phyloP scores from a whole-genome alignment of 148 eudicot species.

The Diospyros kaki region DNA sequence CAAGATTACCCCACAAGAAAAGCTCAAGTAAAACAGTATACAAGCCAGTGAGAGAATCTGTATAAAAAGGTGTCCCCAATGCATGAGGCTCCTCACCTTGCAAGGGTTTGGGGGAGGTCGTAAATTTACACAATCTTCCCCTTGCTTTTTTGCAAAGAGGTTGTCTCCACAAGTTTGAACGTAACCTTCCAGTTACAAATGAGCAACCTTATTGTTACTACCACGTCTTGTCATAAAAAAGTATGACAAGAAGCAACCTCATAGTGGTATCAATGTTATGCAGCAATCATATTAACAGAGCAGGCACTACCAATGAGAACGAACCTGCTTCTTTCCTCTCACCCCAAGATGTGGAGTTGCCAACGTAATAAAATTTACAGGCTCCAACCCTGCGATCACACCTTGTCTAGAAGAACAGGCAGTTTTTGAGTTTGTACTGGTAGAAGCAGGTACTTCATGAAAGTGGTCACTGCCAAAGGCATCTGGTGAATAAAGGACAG shows the following conservation, averaged over 20 bases:
- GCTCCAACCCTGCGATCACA: constrained; percentile 75
- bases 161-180: too few species aligned
- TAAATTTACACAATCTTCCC: too few species aligned
- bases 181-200: too few species aligned
- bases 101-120: too few species aligned
- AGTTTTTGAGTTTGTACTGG: constrained; percentile 23
- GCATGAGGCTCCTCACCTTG: too few species aligned
- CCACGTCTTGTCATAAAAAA: too few species aligned
- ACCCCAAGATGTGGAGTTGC: constrained; percentile 99
- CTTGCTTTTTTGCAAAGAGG: too few species aligned
- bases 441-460: constrained; percentile 18
- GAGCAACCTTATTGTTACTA: too few species aligned
- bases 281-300: not conserved
- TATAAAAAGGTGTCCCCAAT: too few species aligned
- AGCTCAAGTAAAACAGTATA: not conserved
- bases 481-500: constrained; percentile 53
- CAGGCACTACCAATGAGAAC: constrained; percentile 2
- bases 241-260: too few species aligned
- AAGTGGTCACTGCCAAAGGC: constrained; percentile 18
- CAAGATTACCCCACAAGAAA: not conserved
- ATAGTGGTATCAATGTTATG: not conserved
- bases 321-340: constrained; percentile 94
- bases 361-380: constrained; percentile 85
- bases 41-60: too few species aligned
- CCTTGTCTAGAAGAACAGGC: constrained; percentile 31